These are phyloP conservation scores for Stephania cephalantha DNA, from an alignment of 164 flowering plant species.

Conservation along the genomic window DNA sequence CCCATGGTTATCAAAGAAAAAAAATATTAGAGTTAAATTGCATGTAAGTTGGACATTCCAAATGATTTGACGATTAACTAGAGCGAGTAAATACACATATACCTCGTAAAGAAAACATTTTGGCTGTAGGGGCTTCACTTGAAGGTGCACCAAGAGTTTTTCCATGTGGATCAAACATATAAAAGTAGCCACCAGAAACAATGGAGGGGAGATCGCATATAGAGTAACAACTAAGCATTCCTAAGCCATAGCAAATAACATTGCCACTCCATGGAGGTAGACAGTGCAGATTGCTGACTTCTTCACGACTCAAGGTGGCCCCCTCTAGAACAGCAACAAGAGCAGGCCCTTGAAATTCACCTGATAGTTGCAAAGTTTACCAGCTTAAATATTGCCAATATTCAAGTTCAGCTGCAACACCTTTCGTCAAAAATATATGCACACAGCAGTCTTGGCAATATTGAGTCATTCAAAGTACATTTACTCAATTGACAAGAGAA, in stretches of 20 bases:
- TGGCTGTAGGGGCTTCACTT: slow-evolving; percentile 56
- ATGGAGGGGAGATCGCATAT: slow-evolving; percentile 55
- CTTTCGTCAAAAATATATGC: not conserved
- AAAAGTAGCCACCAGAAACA: slow-evolving; percentile 71
- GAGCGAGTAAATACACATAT: not conserved
- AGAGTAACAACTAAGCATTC: slow-evolving; percentile 68
- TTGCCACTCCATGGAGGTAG: slow-evolving; percentile 94
- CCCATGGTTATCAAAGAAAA: no score
- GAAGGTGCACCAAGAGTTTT: slow-evolving; percentile 57
- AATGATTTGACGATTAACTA: not conserved
- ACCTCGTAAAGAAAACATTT: slow-evolving; percentile 85
- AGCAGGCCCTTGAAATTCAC: slow-evolving; percentile 96
- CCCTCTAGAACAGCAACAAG: slow-evolving; percentile 78
- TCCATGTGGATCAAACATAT: slow-evolving; percentile 90
- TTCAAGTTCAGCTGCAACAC: not conserved
- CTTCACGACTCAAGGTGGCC: slow-evolving; percentile 76
- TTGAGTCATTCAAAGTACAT: not conserved
- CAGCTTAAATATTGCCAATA: not conserved
- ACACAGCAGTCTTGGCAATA: not conserved
- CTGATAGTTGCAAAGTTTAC: slow-evolving; percentile 25
- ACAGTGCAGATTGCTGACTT: slow-evolving; percentile 12
- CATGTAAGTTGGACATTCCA: not conserved
- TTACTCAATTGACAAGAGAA: not conserved
- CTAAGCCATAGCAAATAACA: slow-evolving; percentile 83
- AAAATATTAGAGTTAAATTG: not conserved